phyloP scores from a whole-genome alignment of 257 asterid species.

The Solanum pimpinellifolium region DNA sequence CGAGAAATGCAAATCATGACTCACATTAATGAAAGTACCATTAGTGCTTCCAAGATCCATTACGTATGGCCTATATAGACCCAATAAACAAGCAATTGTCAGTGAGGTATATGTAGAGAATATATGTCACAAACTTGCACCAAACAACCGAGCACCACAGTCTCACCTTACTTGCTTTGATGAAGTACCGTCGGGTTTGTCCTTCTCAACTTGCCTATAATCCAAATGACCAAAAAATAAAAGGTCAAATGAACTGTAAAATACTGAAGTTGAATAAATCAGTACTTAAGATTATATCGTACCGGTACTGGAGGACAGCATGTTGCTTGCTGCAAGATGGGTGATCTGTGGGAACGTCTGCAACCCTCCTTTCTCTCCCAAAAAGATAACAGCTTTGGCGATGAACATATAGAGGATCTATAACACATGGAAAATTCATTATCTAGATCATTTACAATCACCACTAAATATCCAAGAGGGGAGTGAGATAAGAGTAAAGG shows the following conservation, averaged over 20 bases:
- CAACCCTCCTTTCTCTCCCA: constrained; percentile 97
- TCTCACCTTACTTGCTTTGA: constrained; percentile 67
- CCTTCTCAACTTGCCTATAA: constrained; percentile 83
- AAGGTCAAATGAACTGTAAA: neutral
- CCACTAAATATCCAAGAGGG: neutral
- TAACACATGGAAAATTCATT: constrained; percentile 8
- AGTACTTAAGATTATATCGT: constrained; percentile 3
- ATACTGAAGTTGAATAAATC: neutral
- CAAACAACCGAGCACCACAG: neutral
- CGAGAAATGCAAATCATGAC: constrained; percentile 9
- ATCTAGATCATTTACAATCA: neutral
- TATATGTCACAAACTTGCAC: neutral
- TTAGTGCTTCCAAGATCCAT: constrained; percentile 99
- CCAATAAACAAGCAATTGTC: neutral
- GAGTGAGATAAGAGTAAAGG: neutral
- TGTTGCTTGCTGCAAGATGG: constrained; percentile 99
- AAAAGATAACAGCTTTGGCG: constrained; percentile 94
- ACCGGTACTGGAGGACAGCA: constrained; percentile 96
- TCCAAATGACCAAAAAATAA: neutral
- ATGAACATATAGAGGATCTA: constrained; percentile 91
- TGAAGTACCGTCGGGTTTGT: constrained; percentile 61
- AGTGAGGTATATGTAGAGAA: constrained; percentile 2
- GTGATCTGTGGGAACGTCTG: constrained; percentile 95
- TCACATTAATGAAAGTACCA: constrained; percentile 83
- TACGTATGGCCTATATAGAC: constrained; percentile 68